Percentiles rank a stretch among this genome's conserved stretches.
Evolutionary conservation across 2,329 filamentous ascomycete genomes (phyloP).

Genomic region (Monosporascus sp.): DNA sequence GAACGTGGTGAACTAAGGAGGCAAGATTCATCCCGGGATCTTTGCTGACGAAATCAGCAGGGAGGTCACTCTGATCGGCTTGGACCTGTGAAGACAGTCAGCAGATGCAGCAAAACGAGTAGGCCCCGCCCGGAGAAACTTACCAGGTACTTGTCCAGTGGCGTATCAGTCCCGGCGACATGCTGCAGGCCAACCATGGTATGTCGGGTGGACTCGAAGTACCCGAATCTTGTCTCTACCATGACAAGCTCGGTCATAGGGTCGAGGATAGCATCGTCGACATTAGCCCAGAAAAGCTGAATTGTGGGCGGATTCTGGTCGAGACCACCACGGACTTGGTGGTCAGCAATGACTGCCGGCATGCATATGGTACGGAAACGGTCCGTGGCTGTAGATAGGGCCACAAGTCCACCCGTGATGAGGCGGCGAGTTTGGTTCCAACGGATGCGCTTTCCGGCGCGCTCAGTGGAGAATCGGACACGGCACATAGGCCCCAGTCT

Average conservation of each 20-base stretch:
- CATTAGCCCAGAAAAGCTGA: conserved; percentile 66
- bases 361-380: conserved; percentile 60
- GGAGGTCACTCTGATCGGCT: conserved; percentile 29
- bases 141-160: conserved; percentile 55
- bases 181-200: conserved; percentile 67
- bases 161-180: conserved; percentile 45
- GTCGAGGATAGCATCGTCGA: conserved; percentile 59
- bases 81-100: conserved; percentile 24
- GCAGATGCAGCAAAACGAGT: not conserved
- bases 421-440: conserved; percentile 55
- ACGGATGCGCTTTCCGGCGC: conserved; percentile 59
- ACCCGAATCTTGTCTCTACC: conserved; percentile 69
- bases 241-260: conserved; percentile 67
- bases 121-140: not conserved
- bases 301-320: conserved; percentile 64
- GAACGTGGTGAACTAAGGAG: conserved; percentile 25
- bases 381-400: conserved; percentile 48
- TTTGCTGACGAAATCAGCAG: conserved; percentile 27
- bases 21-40: conserved; percentile 28
- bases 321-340: conserved; percentile 55
- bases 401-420: conserved; percentile 47
- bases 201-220: conserved; percentile 72
- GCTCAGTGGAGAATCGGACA: conserved; percentile 64
- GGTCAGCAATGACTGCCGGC: conserved; percentile 67
- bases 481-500: conserved; percentile 59